Evolutionary conservation across 306 rosid species (phyloP), one percentile per base, ranked within the genome.

Genomic region (Cicer pinnatifidum): DNA sequence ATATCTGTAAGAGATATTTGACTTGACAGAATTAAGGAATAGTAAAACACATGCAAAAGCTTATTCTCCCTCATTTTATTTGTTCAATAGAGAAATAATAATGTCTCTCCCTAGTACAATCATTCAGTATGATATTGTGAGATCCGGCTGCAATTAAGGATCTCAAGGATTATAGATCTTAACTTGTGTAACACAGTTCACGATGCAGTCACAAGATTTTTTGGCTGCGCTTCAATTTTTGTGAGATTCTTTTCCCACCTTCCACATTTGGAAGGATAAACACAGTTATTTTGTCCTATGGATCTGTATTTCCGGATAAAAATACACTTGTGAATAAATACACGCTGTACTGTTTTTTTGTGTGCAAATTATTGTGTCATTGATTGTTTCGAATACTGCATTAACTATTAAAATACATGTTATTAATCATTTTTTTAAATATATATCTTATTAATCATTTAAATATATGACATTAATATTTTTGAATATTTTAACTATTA

Each of bases 181-280:
- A 20, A 47, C 71, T 64, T 8, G 72, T 10, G 52, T 15, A 58
- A 11, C 20, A 52, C 17, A 11, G 28, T 77, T 58, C 77, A 52
- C 4, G n/a, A 15, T 48, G 43, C 33, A 51, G 50, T 75, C 85
- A 81, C 81, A 69, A 46, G 79, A 69, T 39, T 63, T 59, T 23
- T 41, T 23, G 47, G 20, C 11, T 35, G 78, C 7, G 50, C 54
- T 71, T 75, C 56, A 62, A 62, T 13, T 35, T 54, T 19, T 8
- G 10, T 17, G 35, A 3, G 19, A 54, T 11, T 23, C 33, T 23
- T 23, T 23, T 23, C 33, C 4, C 33, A 23, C 33, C 33, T 23
- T 23, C 33, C 33, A 23, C 33, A 23, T 23, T 2, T 23, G 33
- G 33, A 23, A 23, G 33, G 33, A 2, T 0, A 23, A 23, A 2